Evolutionary conservation across 2,329 filamentous ascomycete genomes (phyloP).

Genomic region (Polychaeton citri): DNA sequence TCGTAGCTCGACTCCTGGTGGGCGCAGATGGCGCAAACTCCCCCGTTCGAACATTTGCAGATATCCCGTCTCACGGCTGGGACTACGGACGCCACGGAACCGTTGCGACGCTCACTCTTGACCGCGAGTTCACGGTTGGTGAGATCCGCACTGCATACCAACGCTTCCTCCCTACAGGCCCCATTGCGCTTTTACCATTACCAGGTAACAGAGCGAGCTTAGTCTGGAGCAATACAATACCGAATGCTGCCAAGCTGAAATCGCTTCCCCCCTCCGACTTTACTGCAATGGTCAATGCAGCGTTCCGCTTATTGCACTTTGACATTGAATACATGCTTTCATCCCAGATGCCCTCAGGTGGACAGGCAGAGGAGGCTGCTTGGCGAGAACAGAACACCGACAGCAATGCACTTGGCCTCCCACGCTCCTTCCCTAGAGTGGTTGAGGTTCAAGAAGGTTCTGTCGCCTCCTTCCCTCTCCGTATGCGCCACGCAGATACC

Average conservation of each 20-base stretch:
- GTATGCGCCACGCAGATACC: slow-evolving; percentile 82
- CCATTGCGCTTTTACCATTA: slow-evolving; percentile 79
- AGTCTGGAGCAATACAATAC: slow-evolving; percentile 87
- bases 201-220: slow-evolving; percentile 72
- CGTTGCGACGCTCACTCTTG: slow-evolving; percentile 70
- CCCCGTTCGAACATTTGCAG: slow-evolving; percentile 78
- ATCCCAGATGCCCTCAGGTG: slow-evolving; percentile 22
- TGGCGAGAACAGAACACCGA: slow-evolving; percentile 69
- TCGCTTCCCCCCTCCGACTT: slow-evolving; percentile 61
- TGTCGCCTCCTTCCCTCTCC: slow-evolving; percentile 80
- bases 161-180: slow-evolving; percentile 83
- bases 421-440: slow-evolving; percentile 39
- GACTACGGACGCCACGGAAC: slow-evolving; percentile 86
- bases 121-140: slow-evolving; percentile 15
- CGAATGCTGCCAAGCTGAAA: slow-evolving; percentile 68
- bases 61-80: slow-evolving; percentile 77
- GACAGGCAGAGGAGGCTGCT: slow-evolving; percentile 57
- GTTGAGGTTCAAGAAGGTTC: slow-evolving; percentile 62
- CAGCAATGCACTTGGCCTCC: slow-evolving; percentile 27
- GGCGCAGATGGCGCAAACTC: slow-evolving; percentile 93
- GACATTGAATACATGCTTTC: slow-evolving; percentile 78
- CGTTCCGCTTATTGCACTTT: slow-evolving; percentile 66
- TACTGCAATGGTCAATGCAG: slow-evolving; percentile 78
- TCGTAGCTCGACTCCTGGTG: slow-evolving; percentile 74
- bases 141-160: slow-evolving; percentile 72